These are phyloP conservation scores for Lasiodiplodia sp. DNA, from an alignment of 2,329 filamentous ascomycete species.

Conservation along the genomic window DNA sequence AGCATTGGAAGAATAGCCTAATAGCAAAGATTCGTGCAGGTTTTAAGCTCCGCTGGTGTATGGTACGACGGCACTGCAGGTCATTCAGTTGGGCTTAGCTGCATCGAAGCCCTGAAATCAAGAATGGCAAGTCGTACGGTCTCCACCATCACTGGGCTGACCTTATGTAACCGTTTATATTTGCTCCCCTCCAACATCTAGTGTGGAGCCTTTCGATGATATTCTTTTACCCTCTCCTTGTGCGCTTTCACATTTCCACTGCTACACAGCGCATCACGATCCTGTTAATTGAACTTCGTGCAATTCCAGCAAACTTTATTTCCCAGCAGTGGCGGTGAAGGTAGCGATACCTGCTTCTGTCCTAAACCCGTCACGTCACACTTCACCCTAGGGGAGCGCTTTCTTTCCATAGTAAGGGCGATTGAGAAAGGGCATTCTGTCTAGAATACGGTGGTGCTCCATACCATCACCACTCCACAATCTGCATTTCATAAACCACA, in stretches of 20 bases:
- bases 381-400: no score
- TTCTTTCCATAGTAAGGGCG: no score
- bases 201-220: no score
- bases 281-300: not conserved
- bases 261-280: not conserved
- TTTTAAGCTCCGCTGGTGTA: not conserved
- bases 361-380: no score
- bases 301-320: not conserved
- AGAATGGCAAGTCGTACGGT: conserved; percentile 3
- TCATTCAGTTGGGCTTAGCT: not conserved
- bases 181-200: not conserved
- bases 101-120: not conserved
- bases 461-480: no score
- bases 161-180: not conserved
- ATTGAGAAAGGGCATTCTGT: no score
- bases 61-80: not conserved
- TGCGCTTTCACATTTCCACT: not conserved
- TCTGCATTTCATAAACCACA: no score
- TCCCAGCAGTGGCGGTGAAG: conserved; percentile 1
- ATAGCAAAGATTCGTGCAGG: not conserved
- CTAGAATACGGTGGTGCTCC: no score
- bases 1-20: not conserved
- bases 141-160: not conserved
- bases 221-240: not conserved
- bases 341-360: no score